Conservation (phyloP, 202 grass and related monocot genomes). For the Musa balbisiana region DNA sequence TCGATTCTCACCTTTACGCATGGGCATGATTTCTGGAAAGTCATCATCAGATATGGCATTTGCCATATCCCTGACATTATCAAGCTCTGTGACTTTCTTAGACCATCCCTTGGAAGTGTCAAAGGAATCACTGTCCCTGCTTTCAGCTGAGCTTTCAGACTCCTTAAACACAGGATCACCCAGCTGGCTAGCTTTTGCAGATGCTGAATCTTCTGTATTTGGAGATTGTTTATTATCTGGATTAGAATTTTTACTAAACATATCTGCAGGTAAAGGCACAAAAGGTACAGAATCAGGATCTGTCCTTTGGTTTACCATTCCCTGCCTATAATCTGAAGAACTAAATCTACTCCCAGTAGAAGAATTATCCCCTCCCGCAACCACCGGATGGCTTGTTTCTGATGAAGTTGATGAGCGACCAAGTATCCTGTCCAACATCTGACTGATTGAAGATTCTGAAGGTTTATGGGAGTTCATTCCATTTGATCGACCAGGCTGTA, state of each 20-base stretch:
- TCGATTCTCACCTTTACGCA: slow-evolving; percentile 79
- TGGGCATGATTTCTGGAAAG: slow-evolving; percentile 70
- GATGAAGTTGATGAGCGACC: slow-evolving; percentile 36
- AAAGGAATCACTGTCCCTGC: slow-evolving; percentile 15
- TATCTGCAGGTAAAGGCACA: slow-evolving; percentile 60
- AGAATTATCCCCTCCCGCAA: slow-evolving; percentile 13
- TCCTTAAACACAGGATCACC: slow-evolving; percentile 15
- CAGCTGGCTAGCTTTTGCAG: slow-evolving; percentile 7
- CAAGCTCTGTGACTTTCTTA: slow-evolving; percentile 33
- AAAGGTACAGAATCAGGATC: slow-evolving; percentile 52
- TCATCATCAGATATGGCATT: slow-evolving; percentile 41
- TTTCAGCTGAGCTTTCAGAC: slow-evolving; percentile 16
- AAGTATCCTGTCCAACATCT: slow-evolving; percentile 83
- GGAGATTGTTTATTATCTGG: slow-evolving; percentile 21
- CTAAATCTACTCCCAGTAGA: slow-evolving; percentile 11
- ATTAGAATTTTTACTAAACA: slow-evolving; percentile 47
- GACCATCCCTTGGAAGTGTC: slow-evolving; percentile 37
- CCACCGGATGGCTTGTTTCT: slow-evolving; percentile 28
- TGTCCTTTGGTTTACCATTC: slow-evolving; percentile 31
- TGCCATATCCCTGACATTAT: slow-evolving; percentile 27
- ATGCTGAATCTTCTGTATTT: slow-evolving; percentile 14
- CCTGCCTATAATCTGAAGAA: slow-evolving; percentile 1
- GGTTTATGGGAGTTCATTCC: slow-evolving; percentile 8
- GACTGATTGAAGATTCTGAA: slow-evolving; percentile 53
- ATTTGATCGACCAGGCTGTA: slow-evolving; percentile 5